Percentiles rank a stretch among this genome's conserved stretches.
Evolutionary conservation across 768 basidiomycete species (phyloP).

Genomic region (Mrakia blollopis): DNA sequence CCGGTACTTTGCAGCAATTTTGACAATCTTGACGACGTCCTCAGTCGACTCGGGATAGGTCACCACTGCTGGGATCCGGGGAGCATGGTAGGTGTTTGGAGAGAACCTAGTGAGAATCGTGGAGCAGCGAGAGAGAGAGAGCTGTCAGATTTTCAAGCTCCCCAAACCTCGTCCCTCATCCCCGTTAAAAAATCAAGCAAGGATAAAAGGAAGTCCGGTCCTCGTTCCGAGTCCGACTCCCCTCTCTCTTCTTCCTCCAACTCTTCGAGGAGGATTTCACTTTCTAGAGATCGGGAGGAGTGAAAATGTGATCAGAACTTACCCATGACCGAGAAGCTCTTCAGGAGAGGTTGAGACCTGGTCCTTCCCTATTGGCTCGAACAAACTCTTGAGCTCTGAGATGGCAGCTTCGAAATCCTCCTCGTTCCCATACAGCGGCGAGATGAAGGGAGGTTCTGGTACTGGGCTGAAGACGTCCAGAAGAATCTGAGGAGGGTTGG

Average conservation of each 20-base stretch:
- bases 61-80: slow-evolving; percentile 53
- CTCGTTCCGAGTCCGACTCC: background rate
- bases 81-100: slow-evolving; percentile 55
- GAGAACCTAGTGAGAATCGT: slow-evolving; percentile 38
- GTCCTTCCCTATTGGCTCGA: slow-evolving; percentile 53
- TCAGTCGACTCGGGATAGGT: slow-evolving; percentile 63
- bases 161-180: background rate
- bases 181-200: background rate
- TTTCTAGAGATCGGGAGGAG: background rate
- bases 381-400: slow-evolving; percentile 49
- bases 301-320: slow-evolving; percentile 39
- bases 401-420: slow-evolving; percentile 57
- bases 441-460: slow-evolving; percentile 29
- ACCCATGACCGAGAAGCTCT: slow-evolving; percentile 55
- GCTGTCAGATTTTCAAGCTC: no score
- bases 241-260: background rate
- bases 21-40: slow-evolving; percentile 67
- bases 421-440: slow-evolving; percentile 47
- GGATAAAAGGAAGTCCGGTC: background rate
- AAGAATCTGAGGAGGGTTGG: slow-evolving; percentile 22
- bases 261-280: no score
- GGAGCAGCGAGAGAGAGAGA: background rate
- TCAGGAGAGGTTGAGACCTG: slow-evolving; percentile 37
- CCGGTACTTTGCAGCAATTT: slow-evolving; percentile 64
- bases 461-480: slow-evolving; percentile 29